Evolutionary conservation across 2,329 filamentous ascomycete genomes (phyloP).

Genomic region (Fusarium anguioides): DNA sequence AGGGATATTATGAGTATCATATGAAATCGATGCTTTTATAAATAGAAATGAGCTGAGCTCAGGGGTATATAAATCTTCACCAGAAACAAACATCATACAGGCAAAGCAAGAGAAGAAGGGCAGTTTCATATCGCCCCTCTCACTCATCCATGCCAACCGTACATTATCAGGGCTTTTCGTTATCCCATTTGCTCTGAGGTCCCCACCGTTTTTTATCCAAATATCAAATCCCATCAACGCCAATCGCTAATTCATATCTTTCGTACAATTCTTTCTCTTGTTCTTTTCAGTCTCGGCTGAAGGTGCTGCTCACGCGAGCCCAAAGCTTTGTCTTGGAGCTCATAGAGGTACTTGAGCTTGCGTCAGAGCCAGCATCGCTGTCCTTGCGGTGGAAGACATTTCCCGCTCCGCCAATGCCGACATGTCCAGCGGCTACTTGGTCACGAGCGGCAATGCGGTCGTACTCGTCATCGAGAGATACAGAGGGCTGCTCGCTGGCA

Average conservation of each 20-base stretch:
- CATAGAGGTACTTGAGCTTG: constrained; percentile 54
- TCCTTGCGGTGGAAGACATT: constrained; percentile 67
- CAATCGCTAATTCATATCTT: constrained; percentile 36
- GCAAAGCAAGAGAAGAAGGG: constrained; percentile 16
- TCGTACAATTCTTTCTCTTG: constrained; percentile 1
- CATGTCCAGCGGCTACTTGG: constrained; percentile 65
- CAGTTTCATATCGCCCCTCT: constrained; percentile 38
- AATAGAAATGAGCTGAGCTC: constrained; percentile 29
- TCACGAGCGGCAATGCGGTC: constrained; percentile 57
- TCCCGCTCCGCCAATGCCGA: constrained; percentile 74
- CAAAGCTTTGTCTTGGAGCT: constrained; percentile 50
- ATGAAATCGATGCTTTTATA: constrained; percentile 16
- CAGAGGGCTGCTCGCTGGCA: constrained; percentile 57
- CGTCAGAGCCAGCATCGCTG: constrained; percentile 49
- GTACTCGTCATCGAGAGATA: constrained; percentile 61
- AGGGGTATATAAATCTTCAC: constrained; percentile 59
- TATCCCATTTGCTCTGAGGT: constrained; percentile 50
- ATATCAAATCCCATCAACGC: constrained; percentile 39
- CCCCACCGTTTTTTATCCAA: constrained; percentile 29
- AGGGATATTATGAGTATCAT: background rate
- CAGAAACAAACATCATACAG: constrained; percentile 57
- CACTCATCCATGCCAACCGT: constrained; percentile 30
- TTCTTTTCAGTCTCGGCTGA: constrained; percentile 45
- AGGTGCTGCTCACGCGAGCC: constrained; percentile 50
- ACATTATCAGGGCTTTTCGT: constrained; percentile 29